Evolutionary conservation across 2,329 filamentous ascomycete species (phyloP).

Genomic region (Cryoendolithus antarcticus): DNA sequence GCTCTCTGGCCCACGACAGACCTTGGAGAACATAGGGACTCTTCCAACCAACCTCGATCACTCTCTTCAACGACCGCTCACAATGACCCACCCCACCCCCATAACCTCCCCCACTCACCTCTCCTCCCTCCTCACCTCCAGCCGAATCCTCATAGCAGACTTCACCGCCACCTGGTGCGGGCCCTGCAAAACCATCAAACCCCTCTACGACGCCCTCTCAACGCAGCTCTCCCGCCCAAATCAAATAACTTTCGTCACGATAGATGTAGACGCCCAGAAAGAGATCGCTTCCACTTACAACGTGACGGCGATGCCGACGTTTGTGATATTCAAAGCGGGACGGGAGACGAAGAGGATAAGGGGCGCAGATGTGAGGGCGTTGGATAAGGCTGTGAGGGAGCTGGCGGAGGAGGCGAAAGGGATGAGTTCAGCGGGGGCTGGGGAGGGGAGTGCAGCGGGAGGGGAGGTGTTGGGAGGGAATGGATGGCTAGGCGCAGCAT

Average conservation of each 20-base stretch:
- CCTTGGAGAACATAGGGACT: too few relatives aligned
- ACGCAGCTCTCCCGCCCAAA: constrained; percentile 58
- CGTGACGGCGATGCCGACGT: constrained; percentile 76
- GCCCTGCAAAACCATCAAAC: constrained; percentile 73
- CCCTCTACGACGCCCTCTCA: constrained; percentile 68
- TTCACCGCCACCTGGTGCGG: constrained; percentile 84
- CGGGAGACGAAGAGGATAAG: constrained; percentile 27
- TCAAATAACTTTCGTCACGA: constrained; percentile 70
- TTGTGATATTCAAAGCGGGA: constrained; percentile 52
- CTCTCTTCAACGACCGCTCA: background rate
- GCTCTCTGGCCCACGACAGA: too few relatives aligned
- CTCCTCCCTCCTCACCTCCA: constrained; percentile 53
- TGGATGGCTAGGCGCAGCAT: constrained; percentile 59
- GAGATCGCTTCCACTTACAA: constrained; percentile 62
- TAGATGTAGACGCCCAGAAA: constrained; percentile 68
- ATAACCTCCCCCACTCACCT: constrained; percentile 46
- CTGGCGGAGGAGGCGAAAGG: constrained; percentile 49
- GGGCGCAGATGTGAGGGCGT: constrained; percentile 60
- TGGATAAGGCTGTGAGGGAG: constrained; percentile 60
- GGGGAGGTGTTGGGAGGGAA: constrained; percentile 22
- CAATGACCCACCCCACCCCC: constrained; percentile 33
- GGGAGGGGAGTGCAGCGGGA: too few relatives aligned
- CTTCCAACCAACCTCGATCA: too few relatives aligned
- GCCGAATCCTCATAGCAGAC: constrained; percentile 72
- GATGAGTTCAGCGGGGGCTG: constrained; percentile 21